These are phyloP conservation scores for Chrysosporium keratinophilum DNA, from an alignment of 2,329 filamentous ascomycete species.

Conservation along the genomic window DNA sequence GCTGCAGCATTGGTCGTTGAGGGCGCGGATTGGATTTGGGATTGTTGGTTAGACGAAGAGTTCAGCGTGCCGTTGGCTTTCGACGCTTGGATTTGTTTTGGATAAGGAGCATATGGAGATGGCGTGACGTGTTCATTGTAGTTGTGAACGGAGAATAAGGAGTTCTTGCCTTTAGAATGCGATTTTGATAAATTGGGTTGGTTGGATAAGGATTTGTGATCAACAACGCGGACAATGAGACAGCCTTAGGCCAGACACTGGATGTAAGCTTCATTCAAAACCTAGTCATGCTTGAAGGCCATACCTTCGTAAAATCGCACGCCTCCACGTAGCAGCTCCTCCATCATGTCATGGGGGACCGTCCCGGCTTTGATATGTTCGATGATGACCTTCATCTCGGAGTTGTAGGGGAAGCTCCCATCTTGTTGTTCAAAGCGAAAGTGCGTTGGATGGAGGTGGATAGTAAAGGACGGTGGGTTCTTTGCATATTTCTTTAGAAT, in stretches of 20 bases:
- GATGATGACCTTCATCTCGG: slow-evolving; percentile 73
- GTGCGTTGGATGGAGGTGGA: slow-evolving; percentile 75
- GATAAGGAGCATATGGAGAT: slow-evolving; percentile 72
- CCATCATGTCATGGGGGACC: slow-evolving; percentile 79
- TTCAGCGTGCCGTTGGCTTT: slow-evolving; percentile 19
- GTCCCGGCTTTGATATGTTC: slow-evolving; percentile 67
- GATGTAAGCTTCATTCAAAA: not conserved
- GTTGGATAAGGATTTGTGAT: slow-evolving; percentile 60
- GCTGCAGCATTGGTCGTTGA: not conserved
- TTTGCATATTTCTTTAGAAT: slow-evolving; percentile 72
- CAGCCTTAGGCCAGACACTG: slow-evolving; percentile 44
- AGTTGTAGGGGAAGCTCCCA: slow-evolving; percentile 82
- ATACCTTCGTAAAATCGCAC: slow-evolving; percentile 80
- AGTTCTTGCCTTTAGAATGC: slow-evolving; percentile 50
- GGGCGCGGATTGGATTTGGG: not conserved
- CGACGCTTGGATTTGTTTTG: slow-evolving; percentile 39
- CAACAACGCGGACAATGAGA: slow-evolving; percentile 86
- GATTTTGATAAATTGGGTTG: slow-evolving; percentile 48
- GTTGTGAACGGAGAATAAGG: slow-evolving; percentile 80
- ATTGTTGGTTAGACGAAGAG: not conserved
- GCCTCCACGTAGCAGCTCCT: slow-evolving; percentile 59
- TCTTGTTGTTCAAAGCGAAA: slow-evolving; percentile 93
- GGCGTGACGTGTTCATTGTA: slow-evolving; percentile 84
- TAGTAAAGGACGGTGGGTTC: slow-evolving; percentile 66
- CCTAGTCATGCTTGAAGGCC: not conserved